These are phyloP conservation scores for Candida tropicalis DNA, from an alignment of 1,139 yeast species.

Conservation along the genomic window DNA sequence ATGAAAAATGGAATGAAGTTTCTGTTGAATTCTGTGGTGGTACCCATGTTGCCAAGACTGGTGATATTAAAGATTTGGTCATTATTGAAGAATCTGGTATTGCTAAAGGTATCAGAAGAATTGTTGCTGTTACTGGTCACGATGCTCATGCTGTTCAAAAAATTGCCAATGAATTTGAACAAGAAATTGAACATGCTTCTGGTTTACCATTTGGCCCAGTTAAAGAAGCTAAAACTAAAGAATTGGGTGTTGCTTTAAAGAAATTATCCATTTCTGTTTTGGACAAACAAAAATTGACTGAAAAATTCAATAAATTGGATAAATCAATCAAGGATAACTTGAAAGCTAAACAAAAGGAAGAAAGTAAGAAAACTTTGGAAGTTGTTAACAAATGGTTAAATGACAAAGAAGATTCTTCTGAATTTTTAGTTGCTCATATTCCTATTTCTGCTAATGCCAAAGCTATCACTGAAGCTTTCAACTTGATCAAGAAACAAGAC, in stretches of 20 bases:
- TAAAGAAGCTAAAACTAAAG: conserved; percentile 81
- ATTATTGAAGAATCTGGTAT: conserved; percentile 94
- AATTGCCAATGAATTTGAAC: conserved; percentile 71
- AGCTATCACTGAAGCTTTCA: conserved; percentile 91
- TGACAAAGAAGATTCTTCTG: conserved; percentile 44
- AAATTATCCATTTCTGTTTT: conserved; percentile 81
- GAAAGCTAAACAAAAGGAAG: conserved; percentile 86
- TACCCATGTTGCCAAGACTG: conserved; percentile 90
- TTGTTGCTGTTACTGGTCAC: conserved; percentile 92
- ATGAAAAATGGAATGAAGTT: conserved; percentile 70
- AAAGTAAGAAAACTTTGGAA: conserved; percentile 78
- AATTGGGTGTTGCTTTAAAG: conserved; percentile 80
- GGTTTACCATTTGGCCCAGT: conserved; percentile 62
- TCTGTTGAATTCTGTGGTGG: conserved; percentile 99
- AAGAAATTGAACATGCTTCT: conserved; percentile 59
- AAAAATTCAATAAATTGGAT: conserved; percentile 75
- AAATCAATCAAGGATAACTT: conserved; percentile 86
- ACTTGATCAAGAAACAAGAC: conserved; percentile 75
- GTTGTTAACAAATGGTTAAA: conserved; percentile 73
- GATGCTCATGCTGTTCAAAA: conserved; percentile 91
- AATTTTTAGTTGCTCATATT: conserved; percentile 66
- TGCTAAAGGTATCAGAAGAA: conserved; percentile 98
- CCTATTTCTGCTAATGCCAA: conserved; percentile 84
- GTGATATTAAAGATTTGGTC: conserved; percentile 89
- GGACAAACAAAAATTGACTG: conserved; percentile 74